Conservation (phyloP, 108 stramenopile species). For the Nitzschia inconspicua region DNA sequence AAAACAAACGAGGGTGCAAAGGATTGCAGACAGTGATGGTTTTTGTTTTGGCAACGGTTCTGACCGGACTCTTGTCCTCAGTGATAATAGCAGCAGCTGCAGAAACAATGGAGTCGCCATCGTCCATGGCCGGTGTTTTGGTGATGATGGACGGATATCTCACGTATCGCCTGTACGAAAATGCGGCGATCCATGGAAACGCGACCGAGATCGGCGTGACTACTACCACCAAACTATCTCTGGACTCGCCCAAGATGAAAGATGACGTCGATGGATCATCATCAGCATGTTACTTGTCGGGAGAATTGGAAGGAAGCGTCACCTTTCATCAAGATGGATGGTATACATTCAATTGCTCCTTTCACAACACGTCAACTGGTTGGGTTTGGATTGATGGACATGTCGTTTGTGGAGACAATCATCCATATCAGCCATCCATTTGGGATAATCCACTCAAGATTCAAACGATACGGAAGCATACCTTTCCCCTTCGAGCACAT, state of each 20-base stretch:
- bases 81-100: too few relatives aligned
- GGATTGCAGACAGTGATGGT: too few relatives aligned
- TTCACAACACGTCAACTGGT: conserved; percentile 2
- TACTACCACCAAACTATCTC: background rate
- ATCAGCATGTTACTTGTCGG: background rate
- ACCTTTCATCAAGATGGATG: background rate
- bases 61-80: too few relatives aligned
- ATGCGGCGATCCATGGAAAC: background rate
- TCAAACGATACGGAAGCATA: too few relatives aligned
- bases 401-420: conserved; percentile 1
- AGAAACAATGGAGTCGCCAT: too few relatives aligned
- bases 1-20: too few relatives aligned
- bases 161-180: background rate
- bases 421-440: background rate
- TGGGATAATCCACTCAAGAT: background rate
- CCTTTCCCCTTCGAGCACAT: background rate
- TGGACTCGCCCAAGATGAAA: background rate
- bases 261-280: background rate
- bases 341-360: background rate
- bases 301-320: conserved; percentile 1
- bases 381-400: conserved; percentile 7
- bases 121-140: too few relatives aligned
- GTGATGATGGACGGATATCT: too few relatives aligned
- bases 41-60: too few relatives aligned
- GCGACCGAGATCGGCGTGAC: background rate